Conservation (phyloP, 2,329 filamentous ascomycete genomes). For the Sporothrix sp. region DNA sequence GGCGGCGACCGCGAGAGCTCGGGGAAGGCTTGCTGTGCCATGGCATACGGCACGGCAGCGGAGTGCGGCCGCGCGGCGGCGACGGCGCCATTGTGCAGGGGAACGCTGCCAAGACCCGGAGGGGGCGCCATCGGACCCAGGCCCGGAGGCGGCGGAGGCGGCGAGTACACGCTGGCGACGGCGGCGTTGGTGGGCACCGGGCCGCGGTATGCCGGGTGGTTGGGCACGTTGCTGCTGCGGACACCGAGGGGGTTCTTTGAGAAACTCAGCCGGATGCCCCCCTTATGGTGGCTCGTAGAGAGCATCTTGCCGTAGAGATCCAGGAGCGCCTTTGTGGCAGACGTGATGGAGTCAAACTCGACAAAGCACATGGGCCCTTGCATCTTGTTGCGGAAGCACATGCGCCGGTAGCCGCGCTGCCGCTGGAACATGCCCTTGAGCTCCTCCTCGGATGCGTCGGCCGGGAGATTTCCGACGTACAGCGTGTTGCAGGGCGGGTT, state of each 20-base stretch:
- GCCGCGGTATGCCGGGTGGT: slow-evolving; percentile 27
- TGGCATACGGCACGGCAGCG: no score
- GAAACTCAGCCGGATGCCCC: slow-evolving; percentile 89
- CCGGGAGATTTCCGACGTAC: slow-evolving; percentile 92
- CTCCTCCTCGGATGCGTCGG: slow-evolving; percentile 90
- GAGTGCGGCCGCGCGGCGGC: no score
- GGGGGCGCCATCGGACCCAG: no score
- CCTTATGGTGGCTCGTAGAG: slow-evolving; percentile 85
- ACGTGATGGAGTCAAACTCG: slow-evolving; percentile 89
- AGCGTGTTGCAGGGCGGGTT: slow-evolving; percentile 97
- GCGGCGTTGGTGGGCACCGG: slow-evolving; percentile 15
- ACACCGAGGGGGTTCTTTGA: slow-evolving; percentile 96
- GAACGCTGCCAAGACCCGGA: slow-evolving; percentile 49
- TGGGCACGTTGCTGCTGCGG: slow-evolving; percentile 60
- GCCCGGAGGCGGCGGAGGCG: slow-evolving; percentile 71
- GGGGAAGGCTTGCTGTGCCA: no score
- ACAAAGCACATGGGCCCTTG: slow-evolving; percentile 99
- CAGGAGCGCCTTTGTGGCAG: slow-evolving; percentile 81
- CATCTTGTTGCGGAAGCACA: slow-evolving; percentile 89
- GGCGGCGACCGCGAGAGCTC: no score
- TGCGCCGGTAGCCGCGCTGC: slow-evolving; percentile 86
- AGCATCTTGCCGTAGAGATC: slow-evolving; percentile 81
- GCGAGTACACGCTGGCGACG: slow-evolving; percentile 35
- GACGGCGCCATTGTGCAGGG: no score
- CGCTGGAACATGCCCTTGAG: slow-evolving; percentile 88